Conservation (phyloP, 306 rosid genomes). For the Leucaena leucocephala region DNA sequence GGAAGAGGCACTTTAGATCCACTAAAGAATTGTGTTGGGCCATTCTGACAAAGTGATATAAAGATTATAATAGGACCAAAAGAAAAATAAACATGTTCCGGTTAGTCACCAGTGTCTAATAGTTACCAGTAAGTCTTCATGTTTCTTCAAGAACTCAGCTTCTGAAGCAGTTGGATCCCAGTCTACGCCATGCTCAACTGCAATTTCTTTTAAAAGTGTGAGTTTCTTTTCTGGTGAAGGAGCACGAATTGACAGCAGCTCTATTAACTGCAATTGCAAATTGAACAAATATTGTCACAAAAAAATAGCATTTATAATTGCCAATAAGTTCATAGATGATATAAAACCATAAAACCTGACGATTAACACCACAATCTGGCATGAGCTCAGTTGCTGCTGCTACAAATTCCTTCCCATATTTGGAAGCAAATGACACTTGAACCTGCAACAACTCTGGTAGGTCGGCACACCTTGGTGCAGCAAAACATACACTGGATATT, state of each 20-base stretch:
- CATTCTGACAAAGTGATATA: slow-evolving; percentile 63
- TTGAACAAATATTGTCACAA: slow-evolving; percentile 32
- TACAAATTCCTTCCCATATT: slow-evolving; percentile 91
- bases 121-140: slow-evolving; percentile 85
- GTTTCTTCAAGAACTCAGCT: slow-evolving; percentile 74
- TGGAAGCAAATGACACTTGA: slow-evolving; percentile 74
- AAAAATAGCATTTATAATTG: slow-evolving; percentile 11
- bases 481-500: slow-evolving; percentile 91
- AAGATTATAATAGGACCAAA: slow-evolving; percentile 5
- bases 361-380: slow-evolving; percentile 95
- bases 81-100: slow-evolving; percentile 19
- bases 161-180: slow-evolving; percentile 96
- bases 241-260: slow-evolving; percentile 87
- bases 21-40: slow-evolving; percentile 63
- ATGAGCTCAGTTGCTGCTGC: slow-evolving; percentile 85
- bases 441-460: slow-evolving; percentile 91
- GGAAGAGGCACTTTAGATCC: slow-evolving; percentile 79
- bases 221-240: slow-evolving; percentile 91
- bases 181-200: slow-evolving; percentile 86
- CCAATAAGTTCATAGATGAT: slow-evolving; percentile 11
- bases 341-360: slow-evolving; percentile 68
- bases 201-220: slow-evolving; percentile 90
- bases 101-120: slow-evolving; percentile 10
- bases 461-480: slow-evolving; percentile 97
- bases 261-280: slow-evolving; percentile 69